Base-by-base conservation (phyloP, 441 rosid species). In the Erodium texanum region DNA sequence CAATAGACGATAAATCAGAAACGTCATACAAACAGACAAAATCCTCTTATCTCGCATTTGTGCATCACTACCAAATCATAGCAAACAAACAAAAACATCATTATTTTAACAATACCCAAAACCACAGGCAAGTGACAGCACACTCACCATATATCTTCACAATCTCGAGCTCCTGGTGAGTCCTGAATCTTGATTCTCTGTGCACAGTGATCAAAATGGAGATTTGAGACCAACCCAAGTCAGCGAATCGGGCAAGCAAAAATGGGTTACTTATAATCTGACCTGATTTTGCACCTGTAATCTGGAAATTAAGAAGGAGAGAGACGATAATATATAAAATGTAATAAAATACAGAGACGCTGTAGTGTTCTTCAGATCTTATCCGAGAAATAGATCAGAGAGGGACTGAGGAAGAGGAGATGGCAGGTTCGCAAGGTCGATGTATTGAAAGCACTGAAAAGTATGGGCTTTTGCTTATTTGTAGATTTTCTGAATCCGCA, bases 1-100 rank as follows among this genome's bases (percentile, higher is more conserved):
- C 61, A 54, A 54, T 54, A 16, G 61, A 54, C 61, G 22, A 52
- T n/a, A n/a, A 54, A 54, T 54, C 61, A 54, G 61, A 54, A 54
- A 54, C 61, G 23, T 54, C 61, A 54, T 54, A 23, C 18, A 54
- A 19, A 54, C 23, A 54, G 61, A 54, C 61, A 54, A 54, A 54
- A 54, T 9, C 9, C 61, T 54, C 22, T 54, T 54, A 54, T 54
- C 61, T 54, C 23, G 11, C 20, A 20, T 54, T 19, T 54, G 22
- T 54, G 61, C 61, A 18, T 54, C 11, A 54, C 61, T 54, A 54
- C 18, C 61, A 54, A 7, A 54, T 16, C 23, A 54, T 54, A 16
- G 7, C 7, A 20, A 54, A 54, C 29, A 27, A 27, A 27, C 29
- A 54, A 54, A 54, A 1, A 54, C 61, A 54, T 52, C 24, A 54